Percentiles rank a stretch among this genome's conserved stretches.
Evolutionary conservation across 106 monocot genomes (phyloP).

Genomic region (Cymbidium sinense): DNA sequence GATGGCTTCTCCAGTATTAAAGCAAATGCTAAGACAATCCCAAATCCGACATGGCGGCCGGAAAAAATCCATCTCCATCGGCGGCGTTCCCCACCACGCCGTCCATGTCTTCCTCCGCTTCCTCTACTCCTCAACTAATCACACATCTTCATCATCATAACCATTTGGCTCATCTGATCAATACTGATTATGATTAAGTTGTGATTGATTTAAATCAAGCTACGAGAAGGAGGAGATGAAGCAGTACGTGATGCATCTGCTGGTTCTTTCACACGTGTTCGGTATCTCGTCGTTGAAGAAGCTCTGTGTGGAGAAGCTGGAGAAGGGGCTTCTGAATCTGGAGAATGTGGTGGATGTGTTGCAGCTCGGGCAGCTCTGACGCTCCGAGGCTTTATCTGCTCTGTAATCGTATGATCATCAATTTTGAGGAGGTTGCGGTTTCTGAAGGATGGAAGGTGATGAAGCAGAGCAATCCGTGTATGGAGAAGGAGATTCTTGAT

Average conservation of each 20-base stretch:
- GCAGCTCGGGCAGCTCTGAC: slow-evolving; percentile 29
- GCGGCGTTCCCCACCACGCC: too few species aligned
- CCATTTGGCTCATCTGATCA: too few species aligned
- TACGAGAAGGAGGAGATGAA: slow-evolving; percentile 43
- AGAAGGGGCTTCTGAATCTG: slow-evolving; percentile 18
- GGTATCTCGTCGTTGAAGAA: slow-evolving; percentile 39
- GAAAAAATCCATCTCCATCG: too few species aligned
- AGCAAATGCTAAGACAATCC: too few species aligned
- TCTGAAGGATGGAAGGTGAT: slow-evolving; percentile 44
- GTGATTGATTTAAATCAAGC: slow-evolving; percentile 7
- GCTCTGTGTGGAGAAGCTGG: slow-evolving; percentile 33
- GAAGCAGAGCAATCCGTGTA: slow-evolving; percentile 25
- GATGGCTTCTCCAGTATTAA: slow-evolving; percentile 29
- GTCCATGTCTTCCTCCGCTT: too few species aligned
- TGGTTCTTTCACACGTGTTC: slow-evolving; percentile 41
- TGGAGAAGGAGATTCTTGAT: slow-evolving; percentile 45
- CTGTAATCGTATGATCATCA: slow-evolving; percentile 21
- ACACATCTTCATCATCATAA: too few species aligned
- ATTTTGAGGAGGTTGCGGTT: slow-evolving; percentile 33
- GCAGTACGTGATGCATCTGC: slow-evolving; percentile 28
- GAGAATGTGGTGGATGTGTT: slow-evolving; percentile 51
- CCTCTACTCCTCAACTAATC: slow-evolving; percentile 40
- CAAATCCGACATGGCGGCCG: too few species aligned
- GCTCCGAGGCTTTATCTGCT: slow-evolving; percentile 24
- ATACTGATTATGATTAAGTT: too few species aligned